Conservation (phyloP, 2,329 filamentous ascomycete species). For the Paracoccidioides brasiliensis region DNA sequence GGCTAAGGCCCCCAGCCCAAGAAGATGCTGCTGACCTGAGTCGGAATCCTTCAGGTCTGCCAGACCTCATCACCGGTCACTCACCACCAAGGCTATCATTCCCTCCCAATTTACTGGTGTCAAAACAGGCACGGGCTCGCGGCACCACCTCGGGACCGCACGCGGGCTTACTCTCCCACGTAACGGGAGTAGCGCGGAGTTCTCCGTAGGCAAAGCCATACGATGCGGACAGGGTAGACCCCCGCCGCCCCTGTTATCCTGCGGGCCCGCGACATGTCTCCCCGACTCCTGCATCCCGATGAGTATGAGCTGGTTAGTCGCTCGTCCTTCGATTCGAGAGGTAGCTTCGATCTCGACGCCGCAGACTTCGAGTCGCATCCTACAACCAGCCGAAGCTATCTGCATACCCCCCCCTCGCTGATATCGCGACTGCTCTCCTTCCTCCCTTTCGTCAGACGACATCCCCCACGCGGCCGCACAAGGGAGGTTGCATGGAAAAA, state of each 20-base stretch:
- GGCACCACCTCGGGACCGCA: no score
- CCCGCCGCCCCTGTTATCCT: neutral
- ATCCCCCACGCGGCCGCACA: neutral
- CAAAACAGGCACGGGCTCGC: no score
- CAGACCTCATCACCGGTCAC: no score
- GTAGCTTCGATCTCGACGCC: conserved; percentile 30
- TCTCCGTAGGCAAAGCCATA: no score
- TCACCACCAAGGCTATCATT: no score
- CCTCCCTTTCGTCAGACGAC: neutral
- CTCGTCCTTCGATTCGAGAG: conserved; percentile 28
- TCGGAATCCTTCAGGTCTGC: no score
- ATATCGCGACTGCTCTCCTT: conserved; percentile 6
- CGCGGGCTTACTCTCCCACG: no score
- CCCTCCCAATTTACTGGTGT: no score
- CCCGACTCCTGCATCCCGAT: conserved; percentile 27
- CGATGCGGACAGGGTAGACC: neutral
- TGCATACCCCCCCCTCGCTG: conserved; percentile 14
- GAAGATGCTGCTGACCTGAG: no score
- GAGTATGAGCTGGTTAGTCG: conserved; percentile 30
- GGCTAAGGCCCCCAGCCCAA: no score
- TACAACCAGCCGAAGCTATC: conserved; percentile 17
- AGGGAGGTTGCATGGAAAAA: conserved; percentile 1
- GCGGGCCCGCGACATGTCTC: conserved; percentile 26
- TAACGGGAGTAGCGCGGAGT: no score
- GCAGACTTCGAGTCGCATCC: conserved; percentile 30